Conservation (phyloP, 2,329 filamentous ascomycete genomes). For the Fusarium virguliforme region DNA sequence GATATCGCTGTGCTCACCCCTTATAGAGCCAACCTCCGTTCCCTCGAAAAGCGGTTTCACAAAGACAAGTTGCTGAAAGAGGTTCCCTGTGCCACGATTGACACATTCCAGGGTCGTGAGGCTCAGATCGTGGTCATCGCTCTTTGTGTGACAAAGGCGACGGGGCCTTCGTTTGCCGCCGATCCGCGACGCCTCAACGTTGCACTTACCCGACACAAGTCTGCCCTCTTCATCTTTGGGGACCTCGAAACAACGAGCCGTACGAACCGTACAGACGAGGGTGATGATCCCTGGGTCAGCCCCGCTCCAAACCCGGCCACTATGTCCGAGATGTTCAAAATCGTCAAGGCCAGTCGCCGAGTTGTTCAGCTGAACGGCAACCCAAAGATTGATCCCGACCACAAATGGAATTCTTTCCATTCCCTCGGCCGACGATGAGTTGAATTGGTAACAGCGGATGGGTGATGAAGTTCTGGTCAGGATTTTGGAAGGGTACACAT, state of each 20-base stretch:
- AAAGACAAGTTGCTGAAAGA: fast-evolving
- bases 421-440: too few species aligned
- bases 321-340: too few species aligned
- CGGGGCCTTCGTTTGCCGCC: neutral
- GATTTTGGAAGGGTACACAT: too few species aligned
- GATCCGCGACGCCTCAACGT: neutral
- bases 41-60: neutral
- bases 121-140: constrained; percentile 1
- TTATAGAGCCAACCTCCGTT: neutral
- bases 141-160: neutral
- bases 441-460: too few species aligned
- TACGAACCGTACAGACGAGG: too few species aligned
- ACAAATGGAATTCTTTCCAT: too few species aligned
- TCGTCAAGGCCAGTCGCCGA: too few species aligned
- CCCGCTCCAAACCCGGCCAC: too few species aligned
- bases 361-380: too few species aligned
- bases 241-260: neutral
- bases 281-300: too few species aligned
- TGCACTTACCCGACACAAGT: constrained; percentile 14
- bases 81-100: neutral
- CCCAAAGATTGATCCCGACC: too few species aligned
- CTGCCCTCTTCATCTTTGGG: constrained; percentile 19
- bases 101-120: constrained; percentile 12
- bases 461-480: too few species aligned
- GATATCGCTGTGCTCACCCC: constrained; percentile 16